Conservation (phyloP, 192 early-diverging fungal species). For the Chytriomyces sp. region DNA sequence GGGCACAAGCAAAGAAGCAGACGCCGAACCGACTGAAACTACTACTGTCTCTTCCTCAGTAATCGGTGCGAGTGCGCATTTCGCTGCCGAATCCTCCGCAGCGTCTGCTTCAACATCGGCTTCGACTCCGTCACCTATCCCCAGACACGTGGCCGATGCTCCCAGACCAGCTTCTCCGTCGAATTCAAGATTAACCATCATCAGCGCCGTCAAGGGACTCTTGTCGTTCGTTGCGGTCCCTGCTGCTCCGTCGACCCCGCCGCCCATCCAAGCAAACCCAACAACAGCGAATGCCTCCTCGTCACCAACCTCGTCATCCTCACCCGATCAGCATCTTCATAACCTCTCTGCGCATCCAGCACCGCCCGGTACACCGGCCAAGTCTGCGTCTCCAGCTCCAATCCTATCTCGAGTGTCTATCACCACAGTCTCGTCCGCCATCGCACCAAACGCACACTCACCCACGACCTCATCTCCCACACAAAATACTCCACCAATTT, state of each 20-base stretch:
- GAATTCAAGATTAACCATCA: no score
- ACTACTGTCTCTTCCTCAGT: not conserved
- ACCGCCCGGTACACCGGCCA: not conserved
- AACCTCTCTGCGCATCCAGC: not conserved
- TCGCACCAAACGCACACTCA: not conserved
- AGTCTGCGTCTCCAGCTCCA: conserved; percentile 7
- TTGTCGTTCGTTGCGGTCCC: no score
- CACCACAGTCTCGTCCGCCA: not conserved
- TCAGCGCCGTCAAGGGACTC: no score
- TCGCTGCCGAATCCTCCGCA: not conserved
- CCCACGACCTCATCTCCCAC: not conserved
- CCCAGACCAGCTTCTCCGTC: no score
- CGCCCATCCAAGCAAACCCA: no score
- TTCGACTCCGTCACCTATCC: no score
- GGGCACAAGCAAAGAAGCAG: no score
- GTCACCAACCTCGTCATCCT: not conserved
- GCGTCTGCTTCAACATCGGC: not conserved
- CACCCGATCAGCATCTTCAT: not conserved
- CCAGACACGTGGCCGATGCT: no score
- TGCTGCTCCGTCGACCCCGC: no score
- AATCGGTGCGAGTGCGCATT: not conserved
- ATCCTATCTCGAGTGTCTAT: conserved; percentile 1
- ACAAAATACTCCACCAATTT: not conserved
- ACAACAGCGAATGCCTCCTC: conserved; percentile 1
- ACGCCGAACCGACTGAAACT: no score